phyloP scores from a whole-genome alignment of 2,329 filamentous ascomycete species.

The Fusarium marasasianum region DNA sequence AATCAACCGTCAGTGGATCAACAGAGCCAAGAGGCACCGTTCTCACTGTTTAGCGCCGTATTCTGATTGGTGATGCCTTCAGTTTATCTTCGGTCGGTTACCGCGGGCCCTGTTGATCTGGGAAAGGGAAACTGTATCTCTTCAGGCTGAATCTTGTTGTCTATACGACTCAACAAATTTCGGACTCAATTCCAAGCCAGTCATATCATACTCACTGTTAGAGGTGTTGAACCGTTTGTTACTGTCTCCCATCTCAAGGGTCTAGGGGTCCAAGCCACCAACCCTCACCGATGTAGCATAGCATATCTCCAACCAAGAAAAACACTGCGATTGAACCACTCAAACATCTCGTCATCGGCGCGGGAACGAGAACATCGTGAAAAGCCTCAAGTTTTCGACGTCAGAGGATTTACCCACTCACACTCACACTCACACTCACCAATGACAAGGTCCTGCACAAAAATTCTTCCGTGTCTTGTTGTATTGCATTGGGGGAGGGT shows the following conservation, averaged over 20 bases:
- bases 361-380: slow-evolving; percentile 20
- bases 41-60: slow-evolving; percentile 18
- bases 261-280: slow-evolving; percentile 24
- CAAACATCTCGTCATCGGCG: slow-evolving; percentile 21
- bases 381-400: slow-evolving; percentile 33
- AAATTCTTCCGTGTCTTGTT: slow-evolving; percentile 13
- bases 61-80: slow-evolving; percentile 33
- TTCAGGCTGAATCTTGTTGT: slow-evolving; percentile 17
- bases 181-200: background rate
- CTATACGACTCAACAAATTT: background rate
- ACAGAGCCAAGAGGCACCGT: background rate
- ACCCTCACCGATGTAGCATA: slow-evolving; percentile 15
- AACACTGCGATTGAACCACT: background rate
- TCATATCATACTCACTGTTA: background rate
- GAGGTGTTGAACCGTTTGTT: slow-evolving; percentile 10
- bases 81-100: slow-evolving; percentile 21
- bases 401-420: slow-evolving; percentile 30
- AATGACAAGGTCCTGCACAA: background rate
- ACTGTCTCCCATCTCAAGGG: slow-evolving; percentile 5
- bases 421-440: slow-evolving; percentile 29
- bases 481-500: background rate
- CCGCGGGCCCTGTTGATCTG: slow-evolving; percentile 33
- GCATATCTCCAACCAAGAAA: slow-evolving; percentile 11
- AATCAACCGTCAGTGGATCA: slow-evolving; percentile 3
- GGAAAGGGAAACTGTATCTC: slow-evolving; percentile 5